Conservation (phyloP, 306 rosid genomes). For the Amphicarpaea edgeworthii region DNA sequence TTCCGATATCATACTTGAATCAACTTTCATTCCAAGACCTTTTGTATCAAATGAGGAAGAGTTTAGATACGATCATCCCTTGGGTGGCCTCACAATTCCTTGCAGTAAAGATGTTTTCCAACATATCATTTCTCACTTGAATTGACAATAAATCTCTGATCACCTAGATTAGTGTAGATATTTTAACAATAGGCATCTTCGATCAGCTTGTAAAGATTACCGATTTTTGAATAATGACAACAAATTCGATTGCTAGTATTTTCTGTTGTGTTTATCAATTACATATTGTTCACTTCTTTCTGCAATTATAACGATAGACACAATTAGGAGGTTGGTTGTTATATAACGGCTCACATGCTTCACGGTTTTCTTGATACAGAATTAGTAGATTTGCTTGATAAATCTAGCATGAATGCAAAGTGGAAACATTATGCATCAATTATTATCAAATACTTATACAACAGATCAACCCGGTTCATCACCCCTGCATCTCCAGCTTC, state of each 20-base stretch:
- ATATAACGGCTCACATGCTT: no score
- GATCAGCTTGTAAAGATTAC: background rate
- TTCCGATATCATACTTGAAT: background rate
- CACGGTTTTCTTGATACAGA: no score
- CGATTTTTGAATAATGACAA: background rate
- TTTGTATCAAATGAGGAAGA: background rate
- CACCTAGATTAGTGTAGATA: background rate
- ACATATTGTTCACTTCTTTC: background rate
- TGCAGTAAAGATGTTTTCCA: constrained; percentile 29
- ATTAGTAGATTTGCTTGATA: no score
- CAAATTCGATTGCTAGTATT: background rate
- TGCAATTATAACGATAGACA: background rate
- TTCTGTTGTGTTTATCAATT: background rate
- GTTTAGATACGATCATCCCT: constrained; percentile 53
- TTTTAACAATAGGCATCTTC: background rate
- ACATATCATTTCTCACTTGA: background rate
- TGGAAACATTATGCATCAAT: no score
- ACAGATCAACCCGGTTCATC: no score
- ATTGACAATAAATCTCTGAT: no score
- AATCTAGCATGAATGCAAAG: no score
- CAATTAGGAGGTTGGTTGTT: no score
- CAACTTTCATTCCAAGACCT: background rate
- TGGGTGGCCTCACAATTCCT: constrained; percentile 47
- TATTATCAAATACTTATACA: no score
- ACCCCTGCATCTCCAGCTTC: no score